phyloP scores from a whole-genome alignment of 768 basidiomycete species.

The Cantharellus anzutake region DNA sequence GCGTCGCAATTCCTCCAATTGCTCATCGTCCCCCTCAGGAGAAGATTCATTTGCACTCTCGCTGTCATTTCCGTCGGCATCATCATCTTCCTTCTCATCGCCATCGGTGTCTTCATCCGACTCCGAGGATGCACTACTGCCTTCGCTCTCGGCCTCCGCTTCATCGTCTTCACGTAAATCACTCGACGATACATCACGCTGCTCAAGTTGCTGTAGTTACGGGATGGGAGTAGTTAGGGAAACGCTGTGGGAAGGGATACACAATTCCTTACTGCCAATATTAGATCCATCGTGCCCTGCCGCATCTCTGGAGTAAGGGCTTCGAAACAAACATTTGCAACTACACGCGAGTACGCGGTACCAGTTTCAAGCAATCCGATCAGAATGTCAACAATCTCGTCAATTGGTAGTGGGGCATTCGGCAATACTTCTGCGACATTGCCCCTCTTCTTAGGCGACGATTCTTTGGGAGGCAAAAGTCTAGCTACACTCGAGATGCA shows the following conservation, averaged over 20 bases:
- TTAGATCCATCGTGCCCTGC: conserved; percentile 56
- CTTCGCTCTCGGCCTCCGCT: conserved; percentile 12
- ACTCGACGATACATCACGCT: conserved; percentile 25
- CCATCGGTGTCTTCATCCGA: conserved; percentile 16
- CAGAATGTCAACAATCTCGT: conserved; percentile 72
- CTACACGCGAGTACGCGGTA: conserved; percentile 56
- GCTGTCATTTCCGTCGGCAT: conserved; percentile 4
- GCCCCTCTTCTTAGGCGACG: conserved; percentile 7
- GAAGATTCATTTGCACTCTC: conserved; percentile 8
- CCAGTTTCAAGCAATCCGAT: conserved; percentile 79
- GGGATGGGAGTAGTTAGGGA: conserved; percentile 2
- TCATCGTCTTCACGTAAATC: conserved; percentile 14
- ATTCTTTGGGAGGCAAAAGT: background rate
- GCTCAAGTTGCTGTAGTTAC: conserved; percentile 58
- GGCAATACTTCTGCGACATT: background rate
- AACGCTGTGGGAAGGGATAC: background rate
- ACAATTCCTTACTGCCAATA: conserved; percentile 45
- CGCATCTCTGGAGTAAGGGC: conserved; percentile 47
- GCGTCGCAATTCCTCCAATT: conserved; percentile 35
- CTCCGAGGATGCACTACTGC: conserved; percentile 9
- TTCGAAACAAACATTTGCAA: conserved; percentile 66
- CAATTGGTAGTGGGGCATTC: conserved; percentile 44
- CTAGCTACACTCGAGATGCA: background rate
- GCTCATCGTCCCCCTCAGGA: conserved; percentile 20
- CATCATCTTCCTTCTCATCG: conserved; percentile 6